phyloP scores from a whole-genome alignment of 148 eudicot genomes.

The Drosera capensis region DNA sequence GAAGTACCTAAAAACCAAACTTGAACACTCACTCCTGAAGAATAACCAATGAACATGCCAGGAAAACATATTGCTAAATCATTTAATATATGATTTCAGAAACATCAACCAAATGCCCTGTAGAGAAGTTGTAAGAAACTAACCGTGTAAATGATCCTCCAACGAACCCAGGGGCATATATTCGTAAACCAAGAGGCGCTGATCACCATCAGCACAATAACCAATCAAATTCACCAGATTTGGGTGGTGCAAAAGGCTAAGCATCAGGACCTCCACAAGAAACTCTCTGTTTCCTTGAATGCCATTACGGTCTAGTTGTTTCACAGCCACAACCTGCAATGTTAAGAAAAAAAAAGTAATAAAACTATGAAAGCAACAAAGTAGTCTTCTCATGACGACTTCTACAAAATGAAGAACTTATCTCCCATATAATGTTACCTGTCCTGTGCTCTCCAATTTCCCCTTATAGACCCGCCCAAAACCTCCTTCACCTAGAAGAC shows the following conservation, averaged over 20 bases:
- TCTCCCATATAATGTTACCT: constrained; percentile 23
- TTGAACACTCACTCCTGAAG: too few species aligned
- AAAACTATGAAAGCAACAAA: not conserved
- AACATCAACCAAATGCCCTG: too few species aligned
- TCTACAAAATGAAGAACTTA: not conserved
- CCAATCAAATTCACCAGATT: constrained; percentile 94
- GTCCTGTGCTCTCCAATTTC: constrained; percentile 80
- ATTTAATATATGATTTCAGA: too few species aligned
- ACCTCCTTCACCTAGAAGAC: constrained; percentile 90
- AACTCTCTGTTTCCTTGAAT: constrained; percentile 95
- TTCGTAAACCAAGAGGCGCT: constrained; percentile 94
- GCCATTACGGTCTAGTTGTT: constrained; percentile 91
- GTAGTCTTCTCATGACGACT: not conserved
- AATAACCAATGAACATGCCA: too few species aligned
- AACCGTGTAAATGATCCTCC: constrained; percentile 96
- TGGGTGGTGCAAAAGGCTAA: constrained; percentile 82
- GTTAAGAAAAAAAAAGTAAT: not conserved
- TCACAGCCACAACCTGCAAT: constrained; percentile 88
- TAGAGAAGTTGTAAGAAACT: too few species aligned
- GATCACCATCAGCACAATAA: constrained; percentile 97
- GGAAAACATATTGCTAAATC: not conserved
- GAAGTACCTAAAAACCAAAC: too few species aligned
- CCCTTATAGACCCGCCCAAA: constrained; percentile 96
- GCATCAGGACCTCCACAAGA: constrained; percentile 96
- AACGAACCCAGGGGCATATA: constrained; percentile 92